Conservation (phyloP, 352 stramenopile species). For the Globisporangium paroecandrum region DNA sequence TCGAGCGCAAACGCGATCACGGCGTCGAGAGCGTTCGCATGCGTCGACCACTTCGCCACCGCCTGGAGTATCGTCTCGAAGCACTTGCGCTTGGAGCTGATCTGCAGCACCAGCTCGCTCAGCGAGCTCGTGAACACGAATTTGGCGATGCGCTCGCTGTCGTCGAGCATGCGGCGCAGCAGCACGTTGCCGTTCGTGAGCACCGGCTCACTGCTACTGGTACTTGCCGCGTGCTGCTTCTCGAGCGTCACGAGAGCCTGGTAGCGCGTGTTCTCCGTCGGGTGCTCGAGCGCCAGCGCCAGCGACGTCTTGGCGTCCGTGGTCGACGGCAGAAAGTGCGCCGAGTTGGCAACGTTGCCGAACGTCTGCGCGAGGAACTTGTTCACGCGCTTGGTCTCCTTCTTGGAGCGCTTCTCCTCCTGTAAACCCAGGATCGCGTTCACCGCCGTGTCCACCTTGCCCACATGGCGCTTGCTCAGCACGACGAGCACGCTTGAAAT, state of each 20-base stretch:
- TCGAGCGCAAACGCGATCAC: conserved; percentile 48
- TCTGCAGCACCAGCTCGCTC: conserved; percentile 49
- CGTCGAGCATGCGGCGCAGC: conserved; percentile 69
- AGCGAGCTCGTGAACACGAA: conserved; percentile 53
- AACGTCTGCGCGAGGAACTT: conserved; percentile 69
- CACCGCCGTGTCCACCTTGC: conserved; percentile 45
- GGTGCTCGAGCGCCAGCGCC: conserved; percentile 72
- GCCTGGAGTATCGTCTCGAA: conserved; percentile 50
- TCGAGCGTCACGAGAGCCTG: conserved; percentile 65
- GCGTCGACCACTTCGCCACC: conserved; percentile 45
- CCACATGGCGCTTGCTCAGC: conserved; percentile 61
- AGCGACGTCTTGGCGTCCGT: conserved; percentile 71
- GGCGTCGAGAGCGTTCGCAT: conserved; percentile 33
- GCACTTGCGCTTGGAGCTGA: conserved; percentile 48
- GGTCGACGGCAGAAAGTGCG: conserved; percentile 65
- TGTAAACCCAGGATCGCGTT: conserved; percentile 25
- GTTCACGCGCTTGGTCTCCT: conserved; percentile 50
- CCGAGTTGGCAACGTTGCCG: conserved; percentile 66
- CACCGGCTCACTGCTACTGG: conserved; percentile 23
- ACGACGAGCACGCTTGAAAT: conserved; percentile 40
- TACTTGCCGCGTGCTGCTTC: conserved; percentile 33
- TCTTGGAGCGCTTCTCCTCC: conserved; percentile 27
- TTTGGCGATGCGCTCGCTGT: conserved; percentile 65
- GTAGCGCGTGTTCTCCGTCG: conserved; percentile 71
- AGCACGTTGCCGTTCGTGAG: conserved; percentile 55